Percentiles rank a stretch among this genome's conserved stretches.
Conservation (phyloP, 768 basidiomycete genomes). For the Psilocybe cubensis region DNA sequence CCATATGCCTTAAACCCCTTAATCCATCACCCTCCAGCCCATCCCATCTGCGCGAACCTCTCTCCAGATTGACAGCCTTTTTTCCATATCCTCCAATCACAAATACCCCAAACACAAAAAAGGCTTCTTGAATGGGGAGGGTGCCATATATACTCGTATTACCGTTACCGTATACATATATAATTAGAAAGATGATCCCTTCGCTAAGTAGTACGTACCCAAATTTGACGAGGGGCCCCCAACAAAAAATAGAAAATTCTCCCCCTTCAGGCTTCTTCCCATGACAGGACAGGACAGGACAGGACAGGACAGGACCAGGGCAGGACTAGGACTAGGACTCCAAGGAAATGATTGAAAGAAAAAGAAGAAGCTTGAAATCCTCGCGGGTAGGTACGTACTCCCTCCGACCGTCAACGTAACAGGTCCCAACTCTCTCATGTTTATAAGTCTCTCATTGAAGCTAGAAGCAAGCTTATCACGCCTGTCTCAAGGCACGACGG, state of each 20-base stretch:
- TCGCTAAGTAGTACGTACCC: neutral
- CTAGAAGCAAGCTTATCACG: neutral
- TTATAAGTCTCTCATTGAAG: too few relatives aligned
- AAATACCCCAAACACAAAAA: neutral
- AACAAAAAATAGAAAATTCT: neutral
- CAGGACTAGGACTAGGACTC: too few relatives aligned
- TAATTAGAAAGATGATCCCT: neutral
- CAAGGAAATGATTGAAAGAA: neutral
- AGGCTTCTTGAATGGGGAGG: neutral
- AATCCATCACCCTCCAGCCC: neutral
- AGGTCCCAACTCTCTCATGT: neutral
- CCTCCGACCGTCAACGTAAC: neutral
- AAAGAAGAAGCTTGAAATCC: neutral
- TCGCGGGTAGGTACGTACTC: neutral
- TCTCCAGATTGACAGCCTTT: neutral
- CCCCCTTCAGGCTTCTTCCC: too few relatives aligned
- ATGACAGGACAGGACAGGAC: too few relatives aligned
- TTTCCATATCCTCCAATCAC: neutral
- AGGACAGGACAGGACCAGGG: too few relatives aligned
- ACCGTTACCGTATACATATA: too few relatives aligned
- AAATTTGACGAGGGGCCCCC: neutral
- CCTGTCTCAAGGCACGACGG: neutral
- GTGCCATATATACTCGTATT: too few relatives aligned
- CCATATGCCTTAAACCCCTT: neutral
- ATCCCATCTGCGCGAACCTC: too few relatives aligned